Percentiles rank a stretch among this genome's conserved stretches.
Conservation (phyloP, 306 rosid genomes). For the Cucumis hystrix region DNA sequence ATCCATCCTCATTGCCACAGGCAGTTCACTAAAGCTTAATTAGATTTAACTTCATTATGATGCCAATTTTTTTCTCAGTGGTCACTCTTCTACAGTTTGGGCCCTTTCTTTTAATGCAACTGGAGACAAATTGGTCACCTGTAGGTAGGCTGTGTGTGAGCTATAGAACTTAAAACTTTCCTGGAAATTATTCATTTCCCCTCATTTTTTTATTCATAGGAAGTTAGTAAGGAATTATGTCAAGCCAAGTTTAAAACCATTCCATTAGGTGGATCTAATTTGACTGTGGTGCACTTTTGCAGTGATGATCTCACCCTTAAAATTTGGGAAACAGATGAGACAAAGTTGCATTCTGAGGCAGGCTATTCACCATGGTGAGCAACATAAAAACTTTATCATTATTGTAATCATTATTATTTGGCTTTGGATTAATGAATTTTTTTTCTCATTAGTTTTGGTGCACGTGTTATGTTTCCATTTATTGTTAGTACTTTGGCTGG, state of each 20-base stretch:
- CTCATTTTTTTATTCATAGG: background rate
- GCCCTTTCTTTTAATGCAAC: constrained; percentile 62
- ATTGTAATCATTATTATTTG: background rate
- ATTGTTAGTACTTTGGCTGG: background rate
- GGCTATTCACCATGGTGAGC: constrained; percentile 67
- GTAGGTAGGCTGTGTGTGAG: constrained; percentile 40
- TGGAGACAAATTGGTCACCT: constrained; percentile 87
- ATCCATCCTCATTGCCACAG: background rate
- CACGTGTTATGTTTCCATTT: background rate
- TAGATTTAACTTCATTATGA: background rate
- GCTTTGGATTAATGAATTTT: background rate
- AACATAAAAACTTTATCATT: constrained; percentile 1
- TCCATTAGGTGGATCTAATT: background rate
- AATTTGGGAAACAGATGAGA: constrained; percentile 67
- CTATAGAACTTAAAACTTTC: background rate
- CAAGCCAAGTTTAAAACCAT: background rate
- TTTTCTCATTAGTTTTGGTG: background rate
- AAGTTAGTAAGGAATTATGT: background rate
- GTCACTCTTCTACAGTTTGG: constrained; percentile 91
- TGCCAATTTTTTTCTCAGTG: constrained; percentile 38
- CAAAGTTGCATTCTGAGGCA: constrained; percentile 40
- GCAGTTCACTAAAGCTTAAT: background rate
- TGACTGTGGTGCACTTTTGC: constrained; percentile 14
- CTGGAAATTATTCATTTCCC: constrained; percentile 5
- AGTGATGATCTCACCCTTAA: constrained; percentile 86